Percentiles rank a stretch among this genome's conserved stretches.
Conservation (phyloP, 2,329 filamentous ascomycete genomes). For the Epichloe sp. region DNA sequence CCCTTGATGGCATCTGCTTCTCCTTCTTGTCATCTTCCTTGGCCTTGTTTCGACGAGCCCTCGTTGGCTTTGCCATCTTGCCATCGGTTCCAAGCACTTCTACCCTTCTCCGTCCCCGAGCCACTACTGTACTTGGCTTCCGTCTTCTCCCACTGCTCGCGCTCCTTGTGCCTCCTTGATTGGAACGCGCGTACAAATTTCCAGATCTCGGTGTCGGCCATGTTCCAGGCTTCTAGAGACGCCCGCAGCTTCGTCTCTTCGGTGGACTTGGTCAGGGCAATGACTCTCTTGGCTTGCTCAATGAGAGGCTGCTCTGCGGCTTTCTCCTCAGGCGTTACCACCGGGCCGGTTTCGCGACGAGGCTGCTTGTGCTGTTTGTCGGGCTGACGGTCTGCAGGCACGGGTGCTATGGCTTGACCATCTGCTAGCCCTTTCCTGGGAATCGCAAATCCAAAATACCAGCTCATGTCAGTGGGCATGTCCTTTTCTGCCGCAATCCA, state of each 20-base stretch:
- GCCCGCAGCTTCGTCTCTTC: conserved; percentile 34
- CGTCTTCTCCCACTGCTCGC: conserved; percentile 55
- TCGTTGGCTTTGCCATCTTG: conserved; percentile 15
- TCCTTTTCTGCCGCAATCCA: conserved; percentile 66
- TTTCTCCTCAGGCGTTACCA: conserved; percentile 38
- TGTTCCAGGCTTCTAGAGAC: conserved; percentile 51
- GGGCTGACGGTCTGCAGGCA: conserved; percentile 12
- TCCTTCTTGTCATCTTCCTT: neutral
- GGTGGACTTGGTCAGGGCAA: conserved; percentile 32
- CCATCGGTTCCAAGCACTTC: conserved; percentile 24
- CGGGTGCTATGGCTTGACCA: conserved; percentile 12
- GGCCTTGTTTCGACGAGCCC: neutral
- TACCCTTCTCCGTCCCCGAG: conserved; percentile 37
- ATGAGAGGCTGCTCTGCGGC: conserved; percentile 43
- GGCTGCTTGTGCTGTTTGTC: conserved; percentile 8
- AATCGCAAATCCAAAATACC: conserved; percentile 78
- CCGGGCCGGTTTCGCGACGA: conserved; percentile 32
- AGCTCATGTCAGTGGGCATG: conserved; percentile 62
- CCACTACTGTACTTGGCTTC: conserved; percentile 52
- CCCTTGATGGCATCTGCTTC: neutral
- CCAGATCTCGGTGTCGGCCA: conserved; percentile 68
- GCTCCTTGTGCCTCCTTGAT: conserved; percentile 49
- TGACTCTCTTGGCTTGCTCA: conserved; percentile 30
- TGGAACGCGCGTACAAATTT: conserved; percentile 57
- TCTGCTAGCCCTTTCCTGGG: conserved; percentile 42